These are phyloP conservation scores for Schoenoplectus tabernaemontani DNA, from an alignment of 202 grass and related monocot genomes.

Conservation along the genomic window DNA sequence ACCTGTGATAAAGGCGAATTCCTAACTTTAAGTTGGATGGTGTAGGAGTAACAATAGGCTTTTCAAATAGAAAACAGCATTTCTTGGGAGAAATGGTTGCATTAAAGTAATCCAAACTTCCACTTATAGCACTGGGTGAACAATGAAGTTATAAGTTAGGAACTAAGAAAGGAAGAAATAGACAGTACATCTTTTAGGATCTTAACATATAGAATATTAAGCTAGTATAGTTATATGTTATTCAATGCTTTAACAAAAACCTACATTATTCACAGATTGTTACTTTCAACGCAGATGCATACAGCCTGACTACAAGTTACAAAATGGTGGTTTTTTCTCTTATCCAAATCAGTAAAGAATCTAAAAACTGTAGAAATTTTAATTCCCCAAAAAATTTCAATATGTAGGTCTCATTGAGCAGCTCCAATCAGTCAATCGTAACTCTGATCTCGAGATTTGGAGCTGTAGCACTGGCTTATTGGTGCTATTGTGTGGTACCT, in stretches of 20 bases:
- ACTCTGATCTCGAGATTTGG: neutral
- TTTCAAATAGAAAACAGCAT: neutral
- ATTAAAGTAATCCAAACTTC: neutral
- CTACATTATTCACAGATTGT: neutral
- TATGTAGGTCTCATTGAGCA: neutral
- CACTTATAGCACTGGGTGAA: neutral
- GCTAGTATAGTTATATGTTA: neutral
- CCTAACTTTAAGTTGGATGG: neutral
- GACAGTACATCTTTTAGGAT: neutral
- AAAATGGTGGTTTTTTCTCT: neutral
- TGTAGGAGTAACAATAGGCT: neutral
- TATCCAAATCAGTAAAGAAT: neutral
- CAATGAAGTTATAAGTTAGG: neutral
- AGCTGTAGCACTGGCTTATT: neutral
- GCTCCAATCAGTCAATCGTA: neutral
- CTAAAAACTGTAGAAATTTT: neutral
- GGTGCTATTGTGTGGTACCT: neutral
- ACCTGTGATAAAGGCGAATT: slow-evolving; percentile 36
- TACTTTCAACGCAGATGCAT: too few species aligned
- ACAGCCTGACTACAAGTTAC: neutral
- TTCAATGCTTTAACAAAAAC: neutral
- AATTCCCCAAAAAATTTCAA: too few species aligned
- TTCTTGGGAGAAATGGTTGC: neutral
- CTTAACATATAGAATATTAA: neutral
- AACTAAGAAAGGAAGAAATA: neutral